These are phyloP conservation scores for Diaporthe sp. DNA, from an alignment of 2,329 filamentous ascomycete species.

Conservation along the genomic window DNA sequence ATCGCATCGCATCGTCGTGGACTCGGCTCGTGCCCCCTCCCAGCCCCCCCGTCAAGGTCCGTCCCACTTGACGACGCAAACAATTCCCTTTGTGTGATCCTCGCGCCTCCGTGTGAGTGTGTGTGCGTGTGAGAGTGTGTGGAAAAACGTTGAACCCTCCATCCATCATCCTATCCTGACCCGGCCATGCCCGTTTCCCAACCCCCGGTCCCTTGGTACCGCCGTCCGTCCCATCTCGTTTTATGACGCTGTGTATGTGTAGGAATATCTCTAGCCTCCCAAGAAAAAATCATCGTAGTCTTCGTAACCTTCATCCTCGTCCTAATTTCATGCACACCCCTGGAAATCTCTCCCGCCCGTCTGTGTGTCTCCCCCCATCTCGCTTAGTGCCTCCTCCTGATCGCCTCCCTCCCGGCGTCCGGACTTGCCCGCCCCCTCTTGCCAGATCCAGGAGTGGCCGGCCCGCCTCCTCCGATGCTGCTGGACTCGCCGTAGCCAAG, in stretches of 20 bases:
- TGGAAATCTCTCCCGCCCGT: conserved; percentile 1
- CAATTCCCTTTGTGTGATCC: neutral
- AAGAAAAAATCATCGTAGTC: conserved; percentile 28
- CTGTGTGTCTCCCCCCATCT: neutral
- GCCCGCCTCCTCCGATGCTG: conserved; percentile 42
- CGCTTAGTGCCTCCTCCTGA: conserved; percentile 54
- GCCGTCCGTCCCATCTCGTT: conserved; percentile 27
- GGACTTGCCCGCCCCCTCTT: conserved; percentile 67
- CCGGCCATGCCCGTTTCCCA: conserved; percentile 21
- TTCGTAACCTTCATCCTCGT: conserved; percentile 34
- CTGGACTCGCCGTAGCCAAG: conserved; percentile 43
- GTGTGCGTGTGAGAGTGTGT: neutral
- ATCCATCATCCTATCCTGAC: conserved; percentile 14
- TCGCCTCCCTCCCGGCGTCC: conserved; percentile 60
- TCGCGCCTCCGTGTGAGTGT: conserved; percentile 5
- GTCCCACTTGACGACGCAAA: neutral
- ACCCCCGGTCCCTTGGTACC: neutral
- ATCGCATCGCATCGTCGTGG: conserved; percentile 34
- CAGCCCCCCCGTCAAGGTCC: neutral
- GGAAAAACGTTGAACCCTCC: conserved; percentile 12
- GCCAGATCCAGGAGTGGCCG: conserved; percentile 40
- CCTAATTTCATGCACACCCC: conserved; percentile 45
- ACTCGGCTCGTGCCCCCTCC: neutral
- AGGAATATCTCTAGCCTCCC: conserved; percentile 27
- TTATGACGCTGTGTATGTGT: conserved; percentile 30